Percentiles rank a stretch among this genome's conserved stretches.
Evolutionary conservation across 352 stramenopile species (phyloP).

Genomic region (Globisporangium ultimum): DNA sequence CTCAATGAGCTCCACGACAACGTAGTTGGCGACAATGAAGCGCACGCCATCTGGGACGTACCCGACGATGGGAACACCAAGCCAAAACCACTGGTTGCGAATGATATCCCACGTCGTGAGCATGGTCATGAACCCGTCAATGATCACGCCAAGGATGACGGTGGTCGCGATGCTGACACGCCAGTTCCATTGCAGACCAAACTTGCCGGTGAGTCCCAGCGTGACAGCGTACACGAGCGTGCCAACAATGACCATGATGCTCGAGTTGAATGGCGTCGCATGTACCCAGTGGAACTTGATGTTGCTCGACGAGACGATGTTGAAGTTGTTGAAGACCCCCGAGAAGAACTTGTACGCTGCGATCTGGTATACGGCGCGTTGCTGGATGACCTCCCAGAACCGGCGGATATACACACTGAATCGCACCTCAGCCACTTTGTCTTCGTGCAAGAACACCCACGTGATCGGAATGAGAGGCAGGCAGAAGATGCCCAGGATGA

Average conservation of each 20-base stretch:
- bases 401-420: conserved; percentile 27
- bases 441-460: conserved; percentile 23
- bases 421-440: neutral
- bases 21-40: conserved; percentile 62
- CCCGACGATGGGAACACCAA: conserved; percentile 45
- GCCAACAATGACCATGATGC: conserved; percentile 44
- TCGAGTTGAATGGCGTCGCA: conserved; percentile 52
- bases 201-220: conserved; percentile 37
- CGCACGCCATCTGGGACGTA: conserved; percentile 47
- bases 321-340: conserved; percentile 55
- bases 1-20: conserved; percentile 56
- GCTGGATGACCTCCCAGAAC: conserved; percentile 48
- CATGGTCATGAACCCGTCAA: conserved; percentile 50
- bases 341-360: conserved; percentile 62
- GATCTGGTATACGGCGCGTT: conserved; percentile 56
- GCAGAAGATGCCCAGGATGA: conserved; percentile 32
- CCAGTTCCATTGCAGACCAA: conserved; percentile 61
- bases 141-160: conserved; percentile 15
- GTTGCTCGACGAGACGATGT: conserved; percentile 43
- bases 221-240: conserved; percentile 37
- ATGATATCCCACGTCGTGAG: conserved; percentile 50
- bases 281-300: conserved; percentile 56
- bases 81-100: conserved; percentile 65
- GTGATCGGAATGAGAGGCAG: conserved; percentile 26
- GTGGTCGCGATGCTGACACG: conserved; percentile 39